Evolutionary conservation across 2,329 filamentous ascomycete species (phyloP).

Genomic region (Aspergillus japonicus): DNA sequence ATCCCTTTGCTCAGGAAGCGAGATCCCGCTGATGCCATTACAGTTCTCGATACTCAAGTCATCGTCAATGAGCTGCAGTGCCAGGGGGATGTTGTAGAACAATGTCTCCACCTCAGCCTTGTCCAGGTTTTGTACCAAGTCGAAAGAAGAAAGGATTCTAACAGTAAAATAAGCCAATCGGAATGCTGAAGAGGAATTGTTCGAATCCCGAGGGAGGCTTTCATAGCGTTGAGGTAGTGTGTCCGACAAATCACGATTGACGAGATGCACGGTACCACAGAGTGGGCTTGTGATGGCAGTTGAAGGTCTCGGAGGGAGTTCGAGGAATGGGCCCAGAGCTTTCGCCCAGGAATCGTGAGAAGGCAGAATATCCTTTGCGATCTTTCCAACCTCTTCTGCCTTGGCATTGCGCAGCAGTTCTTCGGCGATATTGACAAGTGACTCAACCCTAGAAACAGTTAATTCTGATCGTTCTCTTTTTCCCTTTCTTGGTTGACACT

Average conservation of each 20-base stretch:
- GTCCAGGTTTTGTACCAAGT: conserved; percentile 34
- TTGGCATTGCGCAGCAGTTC: conserved; percentile 45
- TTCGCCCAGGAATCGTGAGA: conserved; percentile 63
- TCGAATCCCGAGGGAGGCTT: conserved; percentile 58
- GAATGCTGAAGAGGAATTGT: conserved; percentile 69
- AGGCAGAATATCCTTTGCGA: conserved; percentile 58
- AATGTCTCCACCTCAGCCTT: conserved; percentile 40
- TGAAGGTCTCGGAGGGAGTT: conserved; percentile 49
- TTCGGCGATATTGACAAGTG: conserved; percentile 55
- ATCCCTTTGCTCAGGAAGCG: conserved; percentile 50
- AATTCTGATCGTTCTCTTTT: conserved; percentile 4
- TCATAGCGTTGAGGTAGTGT: conserved; percentile 24
- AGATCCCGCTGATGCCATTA: conserved; percentile 53
- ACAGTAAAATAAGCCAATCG: conserved; percentile 72
- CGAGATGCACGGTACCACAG: conserved; percentile 67
- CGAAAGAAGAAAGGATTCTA: conserved; percentile 53
- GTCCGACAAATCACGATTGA: conserved; percentile 39
- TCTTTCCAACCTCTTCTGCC: conserved; percentile 26
- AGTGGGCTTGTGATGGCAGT: conserved; percentile 73
- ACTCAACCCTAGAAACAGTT: conserved; percentile 51
- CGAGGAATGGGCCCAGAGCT: conserved; percentile 57
- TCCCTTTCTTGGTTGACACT: conserved; percentile 21
- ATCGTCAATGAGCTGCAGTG: conserved; percentile 58
- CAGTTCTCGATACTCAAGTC: conserved; percentile 57
- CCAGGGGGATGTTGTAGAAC: conserved; percentile 54